A percentile compares a stretch with the other conserved stretches of the same genome.
Evolutionary conservation across 352 stramenopile genomes (phyloP).

Genomic region (Globisporangium yorkense): DNA sequence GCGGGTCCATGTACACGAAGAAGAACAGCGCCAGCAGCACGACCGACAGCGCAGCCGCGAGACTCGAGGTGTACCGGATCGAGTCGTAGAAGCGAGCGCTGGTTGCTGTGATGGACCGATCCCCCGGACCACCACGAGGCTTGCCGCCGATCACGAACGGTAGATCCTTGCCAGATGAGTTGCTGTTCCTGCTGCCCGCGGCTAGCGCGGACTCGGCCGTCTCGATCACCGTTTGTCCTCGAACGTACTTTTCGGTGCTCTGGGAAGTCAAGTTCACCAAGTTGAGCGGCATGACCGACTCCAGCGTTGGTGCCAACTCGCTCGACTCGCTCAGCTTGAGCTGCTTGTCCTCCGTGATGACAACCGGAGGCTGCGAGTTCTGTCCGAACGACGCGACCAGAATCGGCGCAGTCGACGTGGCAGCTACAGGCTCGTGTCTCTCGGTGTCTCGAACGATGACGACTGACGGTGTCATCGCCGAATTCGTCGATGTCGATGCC

Average conservation of each 20-base stretch:
- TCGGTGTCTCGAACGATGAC: no score
- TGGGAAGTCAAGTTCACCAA: slow-evolving; percentile 6
- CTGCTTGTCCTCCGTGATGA: slow-evolving; percentile 5
- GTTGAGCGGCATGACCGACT: slow-evolving; percentile 3
- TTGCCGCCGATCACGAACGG: slow-evolving; percentile 12
- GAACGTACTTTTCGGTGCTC: slow-evolving; percentile 18
- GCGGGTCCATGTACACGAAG: slow-evolving; percentile 15
- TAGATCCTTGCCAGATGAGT: neutral
- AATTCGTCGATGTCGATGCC: no score
- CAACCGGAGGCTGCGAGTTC: neutral
- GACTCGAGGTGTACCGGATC: slow-evolving; percentile 13
- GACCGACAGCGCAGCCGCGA: slow-evolving; percentile 15
- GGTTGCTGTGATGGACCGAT: neutral
- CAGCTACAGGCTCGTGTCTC: no score
- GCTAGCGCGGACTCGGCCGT: neutral
- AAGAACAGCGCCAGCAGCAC: slow-evolving; percentile 15
- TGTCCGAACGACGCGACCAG: slow-evolving; percentile 1
- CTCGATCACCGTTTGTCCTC: slow-evolving; percentile 16
- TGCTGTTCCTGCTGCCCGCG: neutral
- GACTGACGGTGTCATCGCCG: no score
- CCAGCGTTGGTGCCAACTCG: neutral
- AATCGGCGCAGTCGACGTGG: neutral
- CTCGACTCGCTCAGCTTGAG: slow-evolving; percentile 5
- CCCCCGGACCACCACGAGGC: neutral
- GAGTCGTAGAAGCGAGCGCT: slow-evolving; percentile 13